Conservation (phyloP, 2,329 filamentous ascomycete genomes). For the Fusarium irregulare region DNA sequence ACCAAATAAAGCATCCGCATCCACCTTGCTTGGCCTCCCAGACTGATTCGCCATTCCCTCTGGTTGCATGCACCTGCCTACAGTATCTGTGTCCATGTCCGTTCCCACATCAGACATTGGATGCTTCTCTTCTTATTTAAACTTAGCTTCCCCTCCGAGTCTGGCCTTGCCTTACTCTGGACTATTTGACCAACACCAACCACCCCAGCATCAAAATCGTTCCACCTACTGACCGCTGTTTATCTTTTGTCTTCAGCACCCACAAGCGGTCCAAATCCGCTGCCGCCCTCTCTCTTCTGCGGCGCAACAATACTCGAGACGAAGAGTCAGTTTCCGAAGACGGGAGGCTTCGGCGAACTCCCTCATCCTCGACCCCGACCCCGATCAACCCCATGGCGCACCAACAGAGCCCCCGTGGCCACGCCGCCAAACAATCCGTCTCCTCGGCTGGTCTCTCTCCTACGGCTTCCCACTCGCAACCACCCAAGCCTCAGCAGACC, state of each 20-base stretch:
- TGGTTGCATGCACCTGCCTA: slow-evolving; percentile 12
- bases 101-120: slow-evolving; percentile 27
- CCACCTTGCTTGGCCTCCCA: slow-evolving; percentile 6
- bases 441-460: slow-evolving; percentile 56
- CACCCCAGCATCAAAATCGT: slow-evolving; percentile 40
- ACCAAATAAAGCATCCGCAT: not conserved
- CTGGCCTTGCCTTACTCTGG: slow-evolving; percentile 6
- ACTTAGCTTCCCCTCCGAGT: slow-evolving; percentile 29
- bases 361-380: slow-evolving; percentile 48
- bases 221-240: slow-evolving; percentile 48
- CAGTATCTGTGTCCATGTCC: slow-evolving; percentile 22
- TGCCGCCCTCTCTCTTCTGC: slow-evolving; percentile 64
- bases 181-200: slow-evolving; percentile 30
- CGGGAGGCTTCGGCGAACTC: slow-evolving; percentile 54
- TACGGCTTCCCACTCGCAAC: slow-evolving; percentile 52
- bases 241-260: slow-evolving; percentile 41
- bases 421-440: slow-evolving; percentile 61
- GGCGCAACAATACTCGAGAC: slow-evolving; percentile 62
- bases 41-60: slow-evolving; percentile 21
- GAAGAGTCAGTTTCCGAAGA: slow-evolving; percentile 67
- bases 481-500: slow-evolving; percentile 27
- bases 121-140: slow-evolving; percentile 30
- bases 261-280: slow-evolving; percentile 68
- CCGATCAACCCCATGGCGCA: slow-evolving; percentile 52
- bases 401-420: slow-evolving; percentile 54